phyloP scores from a whole-genome alignment of 768 basidiomycete genomes.

The Cyclocybe aegerita region DNA sequence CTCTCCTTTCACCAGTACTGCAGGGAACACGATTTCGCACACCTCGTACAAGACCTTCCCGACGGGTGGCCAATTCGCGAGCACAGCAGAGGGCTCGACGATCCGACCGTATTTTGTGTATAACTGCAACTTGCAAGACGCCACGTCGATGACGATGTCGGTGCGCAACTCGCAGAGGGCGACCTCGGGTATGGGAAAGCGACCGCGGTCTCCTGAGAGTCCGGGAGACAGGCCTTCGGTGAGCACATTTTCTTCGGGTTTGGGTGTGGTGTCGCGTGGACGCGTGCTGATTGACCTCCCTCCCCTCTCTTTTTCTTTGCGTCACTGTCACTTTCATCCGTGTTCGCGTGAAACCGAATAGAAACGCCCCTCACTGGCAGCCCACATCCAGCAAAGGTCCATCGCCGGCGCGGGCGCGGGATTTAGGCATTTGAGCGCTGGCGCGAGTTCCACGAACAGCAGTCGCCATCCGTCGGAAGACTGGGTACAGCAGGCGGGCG shows the following conservation, averaged over 20 bases:
- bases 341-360: conserved; percentile 17
- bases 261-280: neutral
- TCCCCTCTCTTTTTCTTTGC: neutral
- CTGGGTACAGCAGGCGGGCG: conserved; percentile 73
- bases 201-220: conserved; percentile 56
- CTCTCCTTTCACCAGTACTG: too few species aligned
- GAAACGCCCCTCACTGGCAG: conserved; percentile 59
- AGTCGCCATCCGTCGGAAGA: conserved; percentile 58
- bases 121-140: too few species aligned
- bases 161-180: too few species aligned
- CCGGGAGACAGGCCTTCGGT: conserved; percentile 57
- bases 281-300: neutral
- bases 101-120: too few species aligned
- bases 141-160: too few species aligned
- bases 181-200: conserved; percentile 32
- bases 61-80: too few species aligned
- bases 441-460: conserved; percentile 27
- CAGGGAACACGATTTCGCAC: too few species aligned
- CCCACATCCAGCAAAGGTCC: conserved; percentile 6
- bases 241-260: conserved; percentile 21
- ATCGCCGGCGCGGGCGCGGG: conserved; percentile 6
- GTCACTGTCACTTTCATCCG: too few species aligned
- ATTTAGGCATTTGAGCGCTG: conserved; percentile 10
- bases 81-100: too few species aligned
- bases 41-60: too few species aligned